These are phyloP conservation scores for Adansonia grandidieri DNA, from an alignment of 441 rosid genomes.

Conservation along the genomic window DNA sequence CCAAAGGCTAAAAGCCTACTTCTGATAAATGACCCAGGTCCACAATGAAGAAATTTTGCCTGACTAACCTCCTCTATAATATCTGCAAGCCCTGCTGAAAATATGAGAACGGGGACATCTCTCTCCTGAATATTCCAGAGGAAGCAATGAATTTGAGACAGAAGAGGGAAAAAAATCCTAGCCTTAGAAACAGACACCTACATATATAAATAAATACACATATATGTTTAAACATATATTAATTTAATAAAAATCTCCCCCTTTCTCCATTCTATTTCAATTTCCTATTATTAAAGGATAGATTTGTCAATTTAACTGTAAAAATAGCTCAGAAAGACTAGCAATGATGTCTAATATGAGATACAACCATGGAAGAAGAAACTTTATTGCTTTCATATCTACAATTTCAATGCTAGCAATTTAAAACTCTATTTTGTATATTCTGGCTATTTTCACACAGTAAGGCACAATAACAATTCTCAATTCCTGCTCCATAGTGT, in stretches of 20 bases:
- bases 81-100: slow-evolving; percentile 95
- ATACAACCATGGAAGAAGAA: slow-evolving; percentile 6
- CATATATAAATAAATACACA: background rate
- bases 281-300: background rate
- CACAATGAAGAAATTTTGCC: background rate
- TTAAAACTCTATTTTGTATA: background rate
- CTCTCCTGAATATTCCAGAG: slow-evolving; percentile 53
- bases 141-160: slow-evolving; percentile 18
- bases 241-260: background rate
- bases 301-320: background rate
- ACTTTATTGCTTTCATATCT: background rate
- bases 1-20: background rate
- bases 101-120: slow-evolving; percentile 74
- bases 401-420: background rate
- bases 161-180: background rate
- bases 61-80: slow-evolving; percentile 82
- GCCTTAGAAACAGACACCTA: background rate
- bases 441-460: background rate
- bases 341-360: background rate
- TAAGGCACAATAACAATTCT: background rate
- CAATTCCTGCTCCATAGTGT: background rate
- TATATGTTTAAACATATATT: background rate
- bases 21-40: background rate
- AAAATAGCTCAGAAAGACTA: background rate
- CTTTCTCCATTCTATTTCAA: background rate